phyloP scores from a whole-genome alignment of 2,329 filamentous ascomycete species.

The Cordyceps fumosorosea region DNA sequence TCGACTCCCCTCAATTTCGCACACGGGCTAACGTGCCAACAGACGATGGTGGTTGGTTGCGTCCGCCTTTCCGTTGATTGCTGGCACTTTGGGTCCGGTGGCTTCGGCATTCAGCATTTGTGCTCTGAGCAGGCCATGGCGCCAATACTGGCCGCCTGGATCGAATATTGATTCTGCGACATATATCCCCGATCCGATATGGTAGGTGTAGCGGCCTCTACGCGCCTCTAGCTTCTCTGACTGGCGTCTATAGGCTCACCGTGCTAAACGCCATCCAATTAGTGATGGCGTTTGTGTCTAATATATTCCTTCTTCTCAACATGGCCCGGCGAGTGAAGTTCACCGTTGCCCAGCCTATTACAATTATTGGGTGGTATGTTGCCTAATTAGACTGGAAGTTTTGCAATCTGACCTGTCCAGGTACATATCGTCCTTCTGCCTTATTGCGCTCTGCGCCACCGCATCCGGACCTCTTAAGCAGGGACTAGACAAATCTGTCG shows the following conservation, averaged over 20 bases:
- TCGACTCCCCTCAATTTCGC: background rate
- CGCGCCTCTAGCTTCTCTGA: background rate
- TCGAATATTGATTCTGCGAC: constrained; percentile 41
- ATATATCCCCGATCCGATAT: constrained; percentile 61
- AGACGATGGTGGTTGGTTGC: constrained; percentile 60
- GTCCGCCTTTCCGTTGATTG: constrained; percentile 67
- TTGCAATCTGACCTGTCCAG: constrained; percentile 19
- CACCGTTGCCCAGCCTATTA: constrained; percentile 72
- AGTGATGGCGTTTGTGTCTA: constrained; percentile 67
- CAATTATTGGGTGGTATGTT: constrained; percentile 69
- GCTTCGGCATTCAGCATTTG: constrained; percentile 85
- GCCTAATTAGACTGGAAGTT: constrained; percentile 13
- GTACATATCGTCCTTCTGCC: constrained; percentile 56
- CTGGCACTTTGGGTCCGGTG: constrained; percentile 76
- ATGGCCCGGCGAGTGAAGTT: constrained; percentile 78
- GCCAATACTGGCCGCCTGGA: constrained; percentile 47
- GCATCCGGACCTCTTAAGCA: constrained; percentile 49
- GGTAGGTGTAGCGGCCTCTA: constrained; percentile 37
- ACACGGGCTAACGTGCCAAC: background rate
- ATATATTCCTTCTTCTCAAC: constrained; percentile 77
- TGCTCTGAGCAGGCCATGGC: constrained; percentile 76
- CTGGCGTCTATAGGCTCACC: constrained; percentile 48
- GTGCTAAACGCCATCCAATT: constrained; percentile 74
- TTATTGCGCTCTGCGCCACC: constrained; percentile 60
- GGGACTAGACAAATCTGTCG: constrained; percentile 28